Evolutionary conservation across 2,329 filamentous ascomycete genomes (phyloP).

Genomic region (Fusarium ramigenum): DNA sequence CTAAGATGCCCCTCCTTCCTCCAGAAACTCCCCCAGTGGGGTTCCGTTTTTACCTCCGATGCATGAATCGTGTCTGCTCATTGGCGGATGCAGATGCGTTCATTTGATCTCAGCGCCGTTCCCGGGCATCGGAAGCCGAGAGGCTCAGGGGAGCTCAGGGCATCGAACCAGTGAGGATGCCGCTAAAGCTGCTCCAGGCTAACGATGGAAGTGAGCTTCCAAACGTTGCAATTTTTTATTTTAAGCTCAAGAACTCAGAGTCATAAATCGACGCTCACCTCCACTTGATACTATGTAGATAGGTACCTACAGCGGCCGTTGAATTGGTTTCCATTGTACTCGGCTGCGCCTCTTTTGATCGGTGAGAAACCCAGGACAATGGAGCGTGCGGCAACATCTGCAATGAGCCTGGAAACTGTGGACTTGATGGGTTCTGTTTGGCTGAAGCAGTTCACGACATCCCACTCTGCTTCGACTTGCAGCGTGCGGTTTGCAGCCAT

Average conservation of each 20-base stretch:
- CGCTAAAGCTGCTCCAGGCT: constrained; percentile 3
- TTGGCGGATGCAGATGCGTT: constrained; percentile 24
- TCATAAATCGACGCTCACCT: constrained; percentile 2
- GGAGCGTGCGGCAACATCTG: neutral
- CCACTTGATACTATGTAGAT: neutral
- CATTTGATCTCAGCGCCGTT: constrained; percentile 33
- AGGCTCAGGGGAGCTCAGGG: constrained; percentile 17
- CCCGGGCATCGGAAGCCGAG: constrained; percentile 42
- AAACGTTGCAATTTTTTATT: neutral
- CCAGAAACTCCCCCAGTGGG: constrained; percentile 24
- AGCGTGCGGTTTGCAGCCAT: constrained; percentile 5
- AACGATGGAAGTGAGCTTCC: constrained; percentile 8
- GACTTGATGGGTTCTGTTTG: constrained; percentile 18
- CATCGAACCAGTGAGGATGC: constrained; percentile 12
- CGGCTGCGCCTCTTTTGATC: constrained; percentile 8
- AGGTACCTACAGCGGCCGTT: neutral
- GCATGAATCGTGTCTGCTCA: constrained; percentile 8
- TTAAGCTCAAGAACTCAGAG: neutral
- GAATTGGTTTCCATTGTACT: neutral
- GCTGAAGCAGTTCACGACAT: constrained; percentile 19
- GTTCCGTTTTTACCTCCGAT: constrained; percentile 41
- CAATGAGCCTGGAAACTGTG: constrained; percentile 12
- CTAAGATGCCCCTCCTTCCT: constrained; percentile 27
- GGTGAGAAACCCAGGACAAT: constrained; percentile 2
- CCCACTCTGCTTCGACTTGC: constrained; percentile 15